Evolutionary conservation across 164 flowering plant genomes (phyloP).

Genomic region (Annona squamosa): DNA sequence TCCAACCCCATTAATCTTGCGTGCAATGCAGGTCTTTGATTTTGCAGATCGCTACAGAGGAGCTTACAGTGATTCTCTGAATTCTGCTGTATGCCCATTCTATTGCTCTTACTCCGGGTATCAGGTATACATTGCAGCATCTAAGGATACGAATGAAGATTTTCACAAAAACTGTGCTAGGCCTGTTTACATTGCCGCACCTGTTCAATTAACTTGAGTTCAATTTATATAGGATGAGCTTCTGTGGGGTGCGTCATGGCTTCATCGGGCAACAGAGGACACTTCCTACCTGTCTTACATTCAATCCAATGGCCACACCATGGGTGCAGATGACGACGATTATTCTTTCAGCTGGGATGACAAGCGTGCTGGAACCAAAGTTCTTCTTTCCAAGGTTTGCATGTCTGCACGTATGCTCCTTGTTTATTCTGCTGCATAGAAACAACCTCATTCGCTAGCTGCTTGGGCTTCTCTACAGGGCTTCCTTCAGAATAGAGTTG

Average conservation of each 20-base stretch:
- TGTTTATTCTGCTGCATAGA: no score
- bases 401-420: no score
- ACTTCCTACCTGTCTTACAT: conserved; percentile 58
- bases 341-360: conserved; percentile 95
- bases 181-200: conserved; percentile 57
- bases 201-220: not conserved
- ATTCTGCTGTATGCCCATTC: conserved; percentile 83
- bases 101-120: conserved; percentile 96
- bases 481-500: conserved; percentile 43
- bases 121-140: conserved; percentile 72
- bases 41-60: conserved; percentile 82
- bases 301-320: conserved; percentile 65
- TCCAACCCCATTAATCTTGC: not conserved
- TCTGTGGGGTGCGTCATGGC: conserved; percentile 97
- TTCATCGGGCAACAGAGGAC: conserved; percentile 61
- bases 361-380: conserved; percentile 74
- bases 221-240: conserved; percentile 64
- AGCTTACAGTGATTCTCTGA: conserved; percentile 72
- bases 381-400: conserved; percentile 76
- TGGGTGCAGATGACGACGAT: conserved; percentile 80
- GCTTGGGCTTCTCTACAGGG: conserved; percentile 27
- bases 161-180: conserved; percentile 94
- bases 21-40: conserved; percentile 69
- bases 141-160: conserved; percentile 85
- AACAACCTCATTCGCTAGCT: not conserved